Percentiles rank a stretch among this genome's conserved stretches.
Conservation (phyloP, 305 asterid species). For the Lippia alba region DNA sequence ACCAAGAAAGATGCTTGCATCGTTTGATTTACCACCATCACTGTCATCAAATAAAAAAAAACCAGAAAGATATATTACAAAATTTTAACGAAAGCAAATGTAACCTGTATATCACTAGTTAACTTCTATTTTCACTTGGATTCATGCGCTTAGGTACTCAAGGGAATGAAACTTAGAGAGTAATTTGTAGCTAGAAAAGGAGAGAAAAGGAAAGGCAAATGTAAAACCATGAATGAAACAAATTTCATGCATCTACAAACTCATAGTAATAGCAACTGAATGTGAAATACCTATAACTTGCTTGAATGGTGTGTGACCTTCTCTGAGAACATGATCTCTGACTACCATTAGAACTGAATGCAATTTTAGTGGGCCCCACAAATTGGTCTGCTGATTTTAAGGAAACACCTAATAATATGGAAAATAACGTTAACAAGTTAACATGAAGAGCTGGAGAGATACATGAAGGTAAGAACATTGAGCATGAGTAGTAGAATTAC, state of each 20-base stretch:
- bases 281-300: constrained; percentile 63
- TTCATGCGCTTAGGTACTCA: no score
- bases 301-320: constrained; percentile 59
- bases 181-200: background rate
- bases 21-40: constrained; percentile 68
- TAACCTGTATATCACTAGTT: background rate
- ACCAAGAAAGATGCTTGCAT: constrained; percentile 70
- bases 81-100: background rate
- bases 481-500: constrained; percentile 23
- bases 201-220: constrained; percentile 14
- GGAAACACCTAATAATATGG: constrained; percentile 49
- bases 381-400: constrained; percentile 55
- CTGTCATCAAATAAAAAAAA: constrained; percentile 48
- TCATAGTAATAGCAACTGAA: constrained; percentile 17
- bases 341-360: constrained; percentile 51
- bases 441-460: constrained; percentile 20
- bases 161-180: background rate
- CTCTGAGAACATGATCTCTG: constrained; percentile 52
- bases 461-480: constrained; percentile 2
- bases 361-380: constrained; percentile 51
- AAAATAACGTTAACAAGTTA: constrained; percentile 6
- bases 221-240: background rate
- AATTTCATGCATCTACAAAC: constrained; percentile 6
- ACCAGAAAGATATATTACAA: constrained; percentile 10
- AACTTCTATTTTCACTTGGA: constrained; percentile 5